Conservation (phyloP, 164 flowering plant species). For the Aristolochia fimbriata region DNA sequence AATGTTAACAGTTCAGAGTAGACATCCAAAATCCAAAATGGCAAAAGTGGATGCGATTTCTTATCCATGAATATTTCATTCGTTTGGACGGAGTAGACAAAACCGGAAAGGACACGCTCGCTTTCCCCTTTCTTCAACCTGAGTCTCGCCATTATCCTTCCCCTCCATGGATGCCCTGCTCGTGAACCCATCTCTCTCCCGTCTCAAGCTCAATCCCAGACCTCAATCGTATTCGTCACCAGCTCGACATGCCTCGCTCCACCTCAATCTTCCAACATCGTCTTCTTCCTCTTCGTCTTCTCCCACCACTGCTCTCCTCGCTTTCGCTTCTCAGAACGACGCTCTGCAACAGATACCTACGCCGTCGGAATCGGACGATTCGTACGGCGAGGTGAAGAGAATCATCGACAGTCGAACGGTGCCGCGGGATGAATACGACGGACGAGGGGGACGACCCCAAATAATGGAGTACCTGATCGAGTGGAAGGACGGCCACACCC, state of each 20-base stretch:
- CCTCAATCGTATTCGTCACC: conserved; percentile 2
- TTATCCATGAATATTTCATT: conserved; percentile 13
- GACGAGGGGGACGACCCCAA: conserved; percentile 14
- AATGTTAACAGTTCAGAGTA: background rate
- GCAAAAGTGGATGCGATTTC: conserved; percentile 20
- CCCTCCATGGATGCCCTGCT: conserved; percentile 36
- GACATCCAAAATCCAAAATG: background rate
- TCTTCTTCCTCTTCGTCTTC: conserved; percentile 4
- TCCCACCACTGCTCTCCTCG: background rate
- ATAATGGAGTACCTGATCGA: conserved; percentile 89
- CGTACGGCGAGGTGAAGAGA: conserved; percentile 68
- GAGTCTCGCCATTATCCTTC: background rate
- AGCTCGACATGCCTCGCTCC: conserved; percentile 4
- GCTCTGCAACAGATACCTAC: conserved; percentile 6
- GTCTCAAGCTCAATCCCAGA: conserved; percentile 33
- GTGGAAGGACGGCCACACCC: conserved; percentile 88
- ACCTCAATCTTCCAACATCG: conserved; percentile 7
- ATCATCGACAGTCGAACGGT: conserved; percentile 77
- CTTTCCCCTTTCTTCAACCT: background rate
- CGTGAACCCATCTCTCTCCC: conserved; percentile 36
- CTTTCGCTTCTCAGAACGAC: conserved; percentile 13
- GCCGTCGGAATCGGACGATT: conserved; percentile 31
- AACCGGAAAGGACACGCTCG: too few relatives aligned
- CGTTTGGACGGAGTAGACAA: background rate
- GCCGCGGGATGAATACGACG: background rate